Evolutionary conservation across 352 stramenopile species (phyloP).

Genomic region (Phytopythium oedochilum): DNA sequence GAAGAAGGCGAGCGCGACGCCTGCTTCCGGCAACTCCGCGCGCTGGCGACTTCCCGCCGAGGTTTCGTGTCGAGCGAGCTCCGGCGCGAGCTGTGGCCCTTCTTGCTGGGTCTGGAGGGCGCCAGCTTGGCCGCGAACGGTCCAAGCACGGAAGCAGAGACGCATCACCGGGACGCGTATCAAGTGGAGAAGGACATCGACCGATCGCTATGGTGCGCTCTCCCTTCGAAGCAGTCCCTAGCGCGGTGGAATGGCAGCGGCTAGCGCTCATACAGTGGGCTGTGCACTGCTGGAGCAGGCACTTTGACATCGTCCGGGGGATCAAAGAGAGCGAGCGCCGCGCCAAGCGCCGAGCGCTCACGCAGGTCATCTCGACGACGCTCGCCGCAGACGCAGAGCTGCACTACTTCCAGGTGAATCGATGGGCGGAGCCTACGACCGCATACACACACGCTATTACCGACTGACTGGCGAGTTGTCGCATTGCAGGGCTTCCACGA

Average conservation of each 20-base stretch:
- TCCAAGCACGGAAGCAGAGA: conserved; percentile 4
- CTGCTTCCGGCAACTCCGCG: conserved; percentile 51
- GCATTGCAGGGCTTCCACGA: conserved; percentile 92
- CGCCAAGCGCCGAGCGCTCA: conserved; percentile 52
- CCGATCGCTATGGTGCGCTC: conserved; percentile 60
- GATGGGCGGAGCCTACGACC: no score
- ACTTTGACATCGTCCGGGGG: conserved; percentile 61
- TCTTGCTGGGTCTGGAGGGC: conserved; percentile 32
- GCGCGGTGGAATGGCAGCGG: no score
- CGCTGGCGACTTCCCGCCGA: conserved; percentile 44
- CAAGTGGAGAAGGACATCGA: conserved; percentile 85
- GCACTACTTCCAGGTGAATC: conserved; percentile 71
- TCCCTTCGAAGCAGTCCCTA: no score
- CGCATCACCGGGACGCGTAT: conserved; percentile 55
- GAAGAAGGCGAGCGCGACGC: conserved; percentile 15
- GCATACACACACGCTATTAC: no score
- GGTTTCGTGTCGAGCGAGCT: conserved; percentile 61
- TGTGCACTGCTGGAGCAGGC: conserved; percentile 16
- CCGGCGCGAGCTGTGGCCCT: conserved; percentile 53
- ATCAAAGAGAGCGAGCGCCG: conserved; percentile 65
- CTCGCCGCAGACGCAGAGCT: conserved; percentile 41
- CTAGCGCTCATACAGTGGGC: no score
- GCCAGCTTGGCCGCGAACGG: conserved; percentile 8
- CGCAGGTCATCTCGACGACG: conserved; percentile 52
- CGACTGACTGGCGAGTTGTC: no score